Evolutionary conservation across 108 stramenopile genomes (phyloP).

Genomic region (Cyclostephanos tholiformis): DNA sequence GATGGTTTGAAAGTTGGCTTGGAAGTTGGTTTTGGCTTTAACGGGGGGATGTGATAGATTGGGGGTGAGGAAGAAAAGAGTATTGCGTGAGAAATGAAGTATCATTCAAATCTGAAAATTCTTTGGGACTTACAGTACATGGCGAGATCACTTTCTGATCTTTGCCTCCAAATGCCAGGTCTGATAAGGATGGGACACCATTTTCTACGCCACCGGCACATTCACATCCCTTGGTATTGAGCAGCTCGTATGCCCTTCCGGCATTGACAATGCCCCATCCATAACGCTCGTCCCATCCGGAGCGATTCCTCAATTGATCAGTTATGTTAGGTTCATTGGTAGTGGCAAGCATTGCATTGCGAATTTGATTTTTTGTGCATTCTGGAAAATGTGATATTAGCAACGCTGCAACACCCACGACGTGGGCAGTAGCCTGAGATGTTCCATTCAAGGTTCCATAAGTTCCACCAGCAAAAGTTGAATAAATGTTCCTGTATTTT

Average conservation of each 20-base stretch:
- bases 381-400: constrained; percentile 53
- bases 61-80: too few species aligned
- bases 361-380: constrained; percentile 53
- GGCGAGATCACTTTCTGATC: background rate
- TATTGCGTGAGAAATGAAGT: too few species aligned
- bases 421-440: constrained; percentile 67
- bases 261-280: constrained; percentile 8
- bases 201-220: background rate
- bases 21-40: too few species aligned
- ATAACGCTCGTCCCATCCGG: background rate
- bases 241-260: constrained; percentile 1
- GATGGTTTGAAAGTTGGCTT: too few species aligned
- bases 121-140: too few species aligned
- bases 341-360: constrained; percentile 31
- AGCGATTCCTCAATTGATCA: too few species aligned
- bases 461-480: background rate
- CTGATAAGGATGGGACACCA: background rate
- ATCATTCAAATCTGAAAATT: too few species aligned
- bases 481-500: too few species aligned
- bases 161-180: background rate
- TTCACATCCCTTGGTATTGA: background rate
- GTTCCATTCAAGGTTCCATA: constrained; percentile 51
- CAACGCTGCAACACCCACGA: constrained; percentile 73
- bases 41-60: too few species aligned
- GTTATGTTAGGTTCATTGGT: background rate